Percentiles rank a stretch among this genome's conserved stretches.
These are phyloP conservation scores for Biscogniauxia mediterranea DNA, from an alignment of 2,329 filamentous ascomycete genomes.

Conservation along the genomic window DNA sequence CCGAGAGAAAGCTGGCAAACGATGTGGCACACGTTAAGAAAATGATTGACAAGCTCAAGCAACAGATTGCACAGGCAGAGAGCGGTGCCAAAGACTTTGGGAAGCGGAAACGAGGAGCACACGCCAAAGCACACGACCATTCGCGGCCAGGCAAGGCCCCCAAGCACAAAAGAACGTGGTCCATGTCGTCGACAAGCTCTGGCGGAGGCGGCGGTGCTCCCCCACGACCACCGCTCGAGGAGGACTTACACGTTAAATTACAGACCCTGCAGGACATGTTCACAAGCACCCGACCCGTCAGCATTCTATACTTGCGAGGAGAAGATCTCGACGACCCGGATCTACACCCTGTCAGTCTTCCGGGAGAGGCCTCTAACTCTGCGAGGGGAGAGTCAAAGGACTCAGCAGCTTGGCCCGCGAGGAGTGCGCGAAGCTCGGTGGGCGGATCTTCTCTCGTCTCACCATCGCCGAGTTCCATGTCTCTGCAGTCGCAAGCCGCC, in stretches of 20 bases:
- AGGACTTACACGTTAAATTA: slow-evolving; percentile 77
- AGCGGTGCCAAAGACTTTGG: slow-evolving; percentile 65
- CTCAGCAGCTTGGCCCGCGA: slow-evolving; percentile 47
- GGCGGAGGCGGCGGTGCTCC: slow-evolving; percentile 40
- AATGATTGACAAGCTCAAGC: slow-evolving; percentile 92
- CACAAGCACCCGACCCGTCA: slow-evolving; percentile 75
- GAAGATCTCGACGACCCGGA: slow-evolving; percentile 79
- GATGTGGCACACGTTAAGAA: slow-evolving; percentile 95
- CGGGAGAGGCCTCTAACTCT: slow-evolving; percentile 64
- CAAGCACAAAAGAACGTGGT: slow-evolving; percentile 95
- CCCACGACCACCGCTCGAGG: slow-evolving; percentile 56
- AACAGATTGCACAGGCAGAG: slow-evolving; percentile 81
- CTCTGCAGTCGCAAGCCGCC: slow-evolving; percentile 57
- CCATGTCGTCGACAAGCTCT: slow-evolving; percentile 78
- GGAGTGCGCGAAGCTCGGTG: slow-evolving; percentile 57
- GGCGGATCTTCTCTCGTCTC: slow-evolving; percentile 62
- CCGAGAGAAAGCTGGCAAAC: slow-evolving; percentile 91
- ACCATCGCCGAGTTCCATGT: slow-evolving; percentile 64
- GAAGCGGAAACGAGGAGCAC: slow-evolving; percentile 57
- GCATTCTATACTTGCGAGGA: slow-evolving; percentile 73
- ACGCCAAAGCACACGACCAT: slow-evolving; percentile 44
- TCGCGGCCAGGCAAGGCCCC: slow-evolving; percentile 75
- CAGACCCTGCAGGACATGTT: slow-evolving; percentile 85
- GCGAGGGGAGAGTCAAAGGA: slow-evolving; percentile 52
- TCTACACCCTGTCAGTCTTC: slow-evolving; percentile 70